Conservation (phyloP, 495 filamentous ascomycete genomes). For the Trichodelitschia bisporula region DNA sequence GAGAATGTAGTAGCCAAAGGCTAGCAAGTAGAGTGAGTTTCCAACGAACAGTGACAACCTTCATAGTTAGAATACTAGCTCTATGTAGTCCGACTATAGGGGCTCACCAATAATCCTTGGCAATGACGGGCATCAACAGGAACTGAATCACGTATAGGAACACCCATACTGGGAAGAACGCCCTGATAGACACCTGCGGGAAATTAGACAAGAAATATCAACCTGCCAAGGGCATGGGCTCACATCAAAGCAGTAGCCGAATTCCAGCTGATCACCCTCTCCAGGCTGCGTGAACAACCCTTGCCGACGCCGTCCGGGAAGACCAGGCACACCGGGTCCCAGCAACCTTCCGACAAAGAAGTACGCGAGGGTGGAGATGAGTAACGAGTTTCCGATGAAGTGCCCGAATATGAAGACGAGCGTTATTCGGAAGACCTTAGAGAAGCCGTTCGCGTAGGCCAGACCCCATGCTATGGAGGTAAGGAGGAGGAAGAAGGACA, state of each 20-base stretch:
- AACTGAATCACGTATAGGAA: constrained; percentile 54
- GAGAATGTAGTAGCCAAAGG: constrained; percentile 43
- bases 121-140: constrained; percentile 36
- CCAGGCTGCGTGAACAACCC: constrained; percentile 32
- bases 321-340: constrained; percentile 26
- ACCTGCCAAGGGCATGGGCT: constrained; percentile 6
- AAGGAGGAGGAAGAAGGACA: constrained; percentile 48
- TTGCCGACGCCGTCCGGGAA: constrained; percentile 23
- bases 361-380: constrained; percentile 36
- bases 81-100: constrained; percentile 10
- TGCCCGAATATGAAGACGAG: constrained; percentile 42
- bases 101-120: constrained; percentile 23
- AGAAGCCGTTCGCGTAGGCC: constrained; percentile 34
- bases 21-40: constrained; percentile 45
- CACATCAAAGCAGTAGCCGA: constrained; percentile 63
- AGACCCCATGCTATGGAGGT: constrained; percentile 51
- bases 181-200: constrained; percentile 39
- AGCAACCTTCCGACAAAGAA: constrained; percentile 39
- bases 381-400: constrained; percentile 35
- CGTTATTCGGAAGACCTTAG: constrained; percentile 30
- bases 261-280: constrained; percentile 35
- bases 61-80: not conserved
- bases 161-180: constrained; percentile 51
- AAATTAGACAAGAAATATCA: not conserved
- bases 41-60: constrained; percentile 41